Evolutionary conservation across 2,329 filamentous ascomycete genomes (phyloP).

Genomic region (Sphaerulina populicola): DNA sequence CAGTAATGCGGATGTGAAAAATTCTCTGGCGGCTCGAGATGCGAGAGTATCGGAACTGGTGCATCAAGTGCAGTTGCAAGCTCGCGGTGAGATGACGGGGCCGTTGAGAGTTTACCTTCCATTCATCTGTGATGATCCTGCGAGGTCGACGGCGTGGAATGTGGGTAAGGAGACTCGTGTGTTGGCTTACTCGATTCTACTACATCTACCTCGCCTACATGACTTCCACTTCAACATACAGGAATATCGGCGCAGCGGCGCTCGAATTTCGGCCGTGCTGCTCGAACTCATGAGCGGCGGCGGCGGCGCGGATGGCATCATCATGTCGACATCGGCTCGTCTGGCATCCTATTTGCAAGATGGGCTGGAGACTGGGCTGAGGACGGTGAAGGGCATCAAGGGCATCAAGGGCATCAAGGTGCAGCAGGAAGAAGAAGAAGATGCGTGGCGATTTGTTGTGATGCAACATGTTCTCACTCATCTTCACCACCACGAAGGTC

Average conservation of each 20-base stretch:
- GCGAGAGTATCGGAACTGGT: conserved; percentile 37
- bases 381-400: background rate
- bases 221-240: conserved; percentile 23
- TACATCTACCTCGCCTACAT: background rate
- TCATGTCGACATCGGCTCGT: background rate
- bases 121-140: conserved; percentile 47
- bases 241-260: conserved; percentile 36
- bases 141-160: conserved; percentile 38
- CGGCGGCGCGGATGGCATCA: background rate
- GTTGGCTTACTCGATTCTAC: conserved; percentile 35
- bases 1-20: conserved; percentile 1
- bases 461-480: conserved; percentile 18
- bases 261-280: conserved; percentile 17
- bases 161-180: conserved; percentile 33
- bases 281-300: conserved; percentile 3
- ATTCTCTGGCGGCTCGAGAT: conserved; percentile 8
- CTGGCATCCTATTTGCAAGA: background rate
- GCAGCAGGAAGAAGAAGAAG: no score
- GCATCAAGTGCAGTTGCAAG: conserved; percentile 35
- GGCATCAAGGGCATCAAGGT: no score
- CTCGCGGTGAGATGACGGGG: conserved; percentile 16
- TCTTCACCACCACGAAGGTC: conserved; percentile 8
- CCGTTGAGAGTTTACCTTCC: conserved; percentile 54
- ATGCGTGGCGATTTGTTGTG: conserved; percentile 20
- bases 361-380: conserved; percentile 2